These are phyloP conservation scores for Colletotrichum euphorbiae DNA, from an alignment of 2,329 filamentous ascomycete species.

Conservation along the genomic window DNA sequence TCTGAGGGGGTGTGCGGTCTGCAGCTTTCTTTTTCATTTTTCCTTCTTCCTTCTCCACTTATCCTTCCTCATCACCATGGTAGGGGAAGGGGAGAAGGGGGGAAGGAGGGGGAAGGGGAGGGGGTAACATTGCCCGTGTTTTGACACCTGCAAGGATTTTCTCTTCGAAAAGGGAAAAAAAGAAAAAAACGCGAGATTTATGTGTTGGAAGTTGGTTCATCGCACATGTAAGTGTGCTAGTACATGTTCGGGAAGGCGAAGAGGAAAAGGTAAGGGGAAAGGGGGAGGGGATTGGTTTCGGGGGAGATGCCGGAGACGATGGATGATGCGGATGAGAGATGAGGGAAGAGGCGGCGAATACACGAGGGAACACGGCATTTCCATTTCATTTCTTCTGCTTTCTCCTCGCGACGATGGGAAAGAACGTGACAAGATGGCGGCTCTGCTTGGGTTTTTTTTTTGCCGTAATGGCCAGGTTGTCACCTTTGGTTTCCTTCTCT, in stretches of 20 bases:
- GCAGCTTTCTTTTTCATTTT: neutral
- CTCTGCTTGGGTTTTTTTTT: neutral
- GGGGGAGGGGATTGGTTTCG: neutral
- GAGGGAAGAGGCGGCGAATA: constrained; percentile 1
- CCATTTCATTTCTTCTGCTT: neutral
- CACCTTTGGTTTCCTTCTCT: neutral
- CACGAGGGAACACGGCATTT: neutral
- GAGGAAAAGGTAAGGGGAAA: neutral
- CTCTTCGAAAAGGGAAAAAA: neutral
- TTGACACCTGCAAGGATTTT: constrained; percentile 8
- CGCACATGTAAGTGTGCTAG: constrained; percentile 4
- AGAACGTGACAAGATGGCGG: neutral
- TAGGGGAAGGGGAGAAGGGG: neutral
- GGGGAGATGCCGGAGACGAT: neutral
- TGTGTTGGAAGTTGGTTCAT: neutral
- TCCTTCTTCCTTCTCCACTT: neutral
- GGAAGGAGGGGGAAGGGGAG: neutral
- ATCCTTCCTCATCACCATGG: neutral
- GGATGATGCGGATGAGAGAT: neutral
- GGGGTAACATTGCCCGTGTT: constrained; percentile 10
- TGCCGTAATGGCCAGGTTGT: neutral
- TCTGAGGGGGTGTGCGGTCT: too few species aligned
- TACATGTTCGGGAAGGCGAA: neutral
- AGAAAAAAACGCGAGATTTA: neutral
- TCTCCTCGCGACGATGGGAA: constrained; percentile 2